These are phyloP conservation scores for Plasmodium gonderi DNA, from an alignment of 169 alveolate genomes.

Conservation along the genomic window DNA sequence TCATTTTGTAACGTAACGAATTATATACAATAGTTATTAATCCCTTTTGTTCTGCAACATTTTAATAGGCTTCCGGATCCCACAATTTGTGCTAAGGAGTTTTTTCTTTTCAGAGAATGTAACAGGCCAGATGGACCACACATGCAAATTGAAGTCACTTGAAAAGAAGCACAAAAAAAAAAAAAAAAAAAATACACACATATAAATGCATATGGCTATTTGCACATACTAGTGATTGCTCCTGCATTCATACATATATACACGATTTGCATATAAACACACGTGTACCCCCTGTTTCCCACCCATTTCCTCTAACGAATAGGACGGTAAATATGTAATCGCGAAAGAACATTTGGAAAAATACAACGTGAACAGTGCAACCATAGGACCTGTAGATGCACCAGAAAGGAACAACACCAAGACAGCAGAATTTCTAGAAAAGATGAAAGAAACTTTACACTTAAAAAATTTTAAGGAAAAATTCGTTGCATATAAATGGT, in stretches of 20 bases:
- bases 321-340: slow-evolving; percentile 68
- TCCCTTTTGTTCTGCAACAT: background rate
- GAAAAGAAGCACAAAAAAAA: background rate
- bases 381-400: slow-evolving; percentile 65
- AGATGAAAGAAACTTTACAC: slow-evolving; percentile 71
- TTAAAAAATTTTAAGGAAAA: slow-evolving; percentile 72
- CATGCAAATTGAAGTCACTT: slow-evolving; percentile 78
- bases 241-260: background rate
- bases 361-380: slow-evolving; percentile 57
- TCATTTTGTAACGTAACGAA: background rate
- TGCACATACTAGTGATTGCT: background rate
- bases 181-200: background rate
- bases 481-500: slow-evolving; percentile 73
- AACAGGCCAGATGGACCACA: slow-evolving; percentile 86
- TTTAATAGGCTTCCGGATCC: slow-evolving; percentile 80
- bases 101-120: slow-evolving; percentile 84
- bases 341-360: slow-evolving; percentile 65
- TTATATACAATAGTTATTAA: background rate
- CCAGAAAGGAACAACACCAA: slow-evolving; percentile 67
- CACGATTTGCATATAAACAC: background rate
- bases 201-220: background rate
- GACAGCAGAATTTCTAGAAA: slow-evolving; percentile 56
- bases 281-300: background rate
- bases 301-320: background rate
- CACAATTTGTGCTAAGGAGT: slow-evolving; percentile 84